These are phyloP conservation scores for Thelephora terrestris DNA, from an alignment of 1,284 basidiomycete genomes.

Conservation along the genomic window DNA sequence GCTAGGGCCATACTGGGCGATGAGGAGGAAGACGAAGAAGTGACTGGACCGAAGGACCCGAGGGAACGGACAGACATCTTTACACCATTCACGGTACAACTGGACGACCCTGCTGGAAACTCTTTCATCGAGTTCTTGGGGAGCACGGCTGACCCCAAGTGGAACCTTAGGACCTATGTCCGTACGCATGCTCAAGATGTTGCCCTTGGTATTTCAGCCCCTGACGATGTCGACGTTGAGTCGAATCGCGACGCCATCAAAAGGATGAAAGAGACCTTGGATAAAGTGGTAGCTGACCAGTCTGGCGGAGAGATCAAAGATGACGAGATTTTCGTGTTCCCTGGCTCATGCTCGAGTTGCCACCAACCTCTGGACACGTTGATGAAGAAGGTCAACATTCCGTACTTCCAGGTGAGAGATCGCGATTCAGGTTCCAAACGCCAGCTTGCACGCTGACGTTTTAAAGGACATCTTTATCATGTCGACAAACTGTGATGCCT, in stretches of 20 bases:
- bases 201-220: constrained; percentile 58
- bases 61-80: constrained; percentile 30
- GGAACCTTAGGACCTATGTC: constrained; percentile 84
- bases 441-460: neutral
- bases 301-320: constrained; percentile 29
- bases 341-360: constrained; percentile 84
- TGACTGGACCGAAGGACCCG: constrained; percentile 13
- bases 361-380: constrained; percentile 75
- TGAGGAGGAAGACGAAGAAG: constrained; percentile 28
- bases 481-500: constrained; percentile 94
- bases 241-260: constrained; percentile 12
- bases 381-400: constrained; percentile 97
- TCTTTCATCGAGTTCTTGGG: constrained; percentile 86
- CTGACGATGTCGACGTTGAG: constrained; percentile 30
- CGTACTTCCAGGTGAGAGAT: constrained; percentile 82
- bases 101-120: constrained; percentile 94
- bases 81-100: constrained; percentile 70
- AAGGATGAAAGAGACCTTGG: constrained; percentile 18
- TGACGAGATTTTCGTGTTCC: constrained; percentile 90
- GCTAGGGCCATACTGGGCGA: constrained; percentile 66
- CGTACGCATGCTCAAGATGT: constrained; percentile 83
- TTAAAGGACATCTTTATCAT: constrained; percentile 92
- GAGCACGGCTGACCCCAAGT: constrained; percentile 81
- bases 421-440: neutral
- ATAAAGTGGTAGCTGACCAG: constrained; percentile 25